Base-by-base conservation (phyloP, 106 monocot genomes). In the Agapanthus africanus region DNA sequence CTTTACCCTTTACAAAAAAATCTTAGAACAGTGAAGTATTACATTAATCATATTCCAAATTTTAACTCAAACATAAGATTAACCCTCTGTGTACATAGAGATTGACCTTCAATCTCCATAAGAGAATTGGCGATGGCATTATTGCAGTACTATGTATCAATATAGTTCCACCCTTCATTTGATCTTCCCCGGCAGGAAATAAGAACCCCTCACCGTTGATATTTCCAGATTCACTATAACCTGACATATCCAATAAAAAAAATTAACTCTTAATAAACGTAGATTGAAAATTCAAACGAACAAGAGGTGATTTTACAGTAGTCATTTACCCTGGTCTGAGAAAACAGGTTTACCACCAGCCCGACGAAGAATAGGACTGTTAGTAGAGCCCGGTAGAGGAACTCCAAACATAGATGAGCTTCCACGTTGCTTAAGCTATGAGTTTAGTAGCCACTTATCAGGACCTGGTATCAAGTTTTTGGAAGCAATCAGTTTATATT, bases 101-200 rank as follows among this genome's bases (percentile, higher is more conserved):
- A 25, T 16, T 26, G 7, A 66, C 65, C 65, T 66, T 41, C 40
- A 66, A 14, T 74, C 91, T 85, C 88, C 88, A 88, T 54, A 88
- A 74, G 76, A 92, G 67, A 68, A 81, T 46, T 26, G 82, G 85
- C 46, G 91, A 92, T 44, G 88, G 91, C 69, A 83, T 73, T 50
- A 92, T 74, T 22, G 71, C 73, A 41, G 59, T 68, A 46, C 19
- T 52, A 71, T 78, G 74, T 19, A 79, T 49, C 52, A 75, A 37
- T n/a, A 78, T 70, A 64, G 15, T 79, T 32, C 41, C 68, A 69
- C 57, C 74, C 80, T 88, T 88, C 77, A 85, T 85, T 57, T 85
- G 78, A 77, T 65, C 64, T 60, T 39, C 31, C 59, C 80, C 71
- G 37, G 54, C 23, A 36, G 50, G 56, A 68, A 73, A 41, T 22